Percentiles rank a stretch among this genome's conserved stretches.
phyloP scores from a whole-genome alignment of 78 protist species.

The Dictyostelium brefeldianum region DNA sequence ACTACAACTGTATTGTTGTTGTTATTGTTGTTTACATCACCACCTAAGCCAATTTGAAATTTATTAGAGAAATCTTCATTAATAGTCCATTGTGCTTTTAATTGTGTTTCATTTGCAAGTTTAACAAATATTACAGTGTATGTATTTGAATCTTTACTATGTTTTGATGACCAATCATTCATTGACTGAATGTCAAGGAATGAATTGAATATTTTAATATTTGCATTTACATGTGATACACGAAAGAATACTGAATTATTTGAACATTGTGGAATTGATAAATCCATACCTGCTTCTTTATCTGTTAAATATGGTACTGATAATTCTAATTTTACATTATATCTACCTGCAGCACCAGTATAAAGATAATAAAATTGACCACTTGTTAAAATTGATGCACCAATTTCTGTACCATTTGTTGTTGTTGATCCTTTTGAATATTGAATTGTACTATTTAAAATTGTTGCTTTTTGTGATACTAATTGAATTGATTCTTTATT shows the following conservation, averaged over 20 bases:
- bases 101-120: slow-evolving; percentile 36
- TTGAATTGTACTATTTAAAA: not conserved
- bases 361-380: slow-evolving; percentile 12
- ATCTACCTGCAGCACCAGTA: slow-evolving; percentile 41
- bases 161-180: not conserved
- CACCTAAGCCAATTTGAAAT: not conserved
- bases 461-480: slow-evolving; percentile 45
- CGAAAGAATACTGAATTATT: slow-evolving; percentile 46
- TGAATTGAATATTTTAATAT: slow-evolving; percentile 65
- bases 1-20: not conserved
- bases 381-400: slow-evolving; percentile 16
- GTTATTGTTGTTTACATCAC: not conserved
- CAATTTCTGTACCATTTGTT: not conserved
- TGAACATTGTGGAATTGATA: slow-evolving; percentile 54
- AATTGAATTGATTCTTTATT: slow-evolving; percentile 29
- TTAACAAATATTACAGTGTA: slow-evolving; percentile 47
- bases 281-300: slow-evolving; percentile 66
- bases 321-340: not conserved
- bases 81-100: slow-evolving; percentile 67
- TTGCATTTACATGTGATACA: slow-evolving; percentile 49
- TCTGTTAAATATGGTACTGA: slow-evolving; percentile 41
- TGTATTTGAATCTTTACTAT: slow-evolving; percentile 14
- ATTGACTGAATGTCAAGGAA: slow-evolving; percentile 25
- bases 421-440: not conserved
- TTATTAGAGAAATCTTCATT: slow-evolving; percentile 3